Base-by-base conservation (phyloP, 2,329 filamentous ascomycete species). In the Neonectria punicea region DNA sequence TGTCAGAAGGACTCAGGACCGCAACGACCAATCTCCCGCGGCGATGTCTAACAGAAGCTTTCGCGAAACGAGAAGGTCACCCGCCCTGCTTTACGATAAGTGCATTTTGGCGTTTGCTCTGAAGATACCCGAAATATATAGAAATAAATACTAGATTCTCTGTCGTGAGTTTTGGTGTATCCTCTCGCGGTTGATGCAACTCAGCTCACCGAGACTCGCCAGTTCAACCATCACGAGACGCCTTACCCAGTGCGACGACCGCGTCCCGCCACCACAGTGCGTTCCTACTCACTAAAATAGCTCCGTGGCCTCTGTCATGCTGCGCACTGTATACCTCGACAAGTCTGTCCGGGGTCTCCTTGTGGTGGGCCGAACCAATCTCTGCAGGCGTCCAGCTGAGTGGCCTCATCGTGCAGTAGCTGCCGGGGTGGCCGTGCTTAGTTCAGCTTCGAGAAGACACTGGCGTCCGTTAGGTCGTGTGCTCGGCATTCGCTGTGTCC, bases 351-450 rank as follows among this genome's bases (percentile, higher is more conserved):
- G 39, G 53, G 51, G 59, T 18, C 28, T 46, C 51, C 43, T 56
- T 39, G 30, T 36, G 36, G 34, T 5, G 16, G 44, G 10, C n/a
- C 30, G 32, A 18, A 44, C 60, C 46, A 64, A 64, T 58, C 56
- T 53, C 51, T 22, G 22, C 22, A 22, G 22, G 22, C 22, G 36
- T 47, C 58, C 28, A n/a, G 53, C 44, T 54, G 50, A 61, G 61
- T 70, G 64, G 67, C 53, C 67, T 72, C 69, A 67, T 74, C 66
- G 69, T 74, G 70, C 72, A 74, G 72, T 74, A 74, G 72, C 56
- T 72, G 72, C 72, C 72, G 72, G 72, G 18, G 66, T 51, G 67
- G 56, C 72, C 72, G 70, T 67, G 59, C 44, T 61, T 73, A 68
- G 69, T 56, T 53, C 51, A 39, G 63, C 64, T 74, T 74, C 72